phyloP scores from a whole-genome alignment of 148 eudicot genomes.

The Silene uniflora region DNA sequence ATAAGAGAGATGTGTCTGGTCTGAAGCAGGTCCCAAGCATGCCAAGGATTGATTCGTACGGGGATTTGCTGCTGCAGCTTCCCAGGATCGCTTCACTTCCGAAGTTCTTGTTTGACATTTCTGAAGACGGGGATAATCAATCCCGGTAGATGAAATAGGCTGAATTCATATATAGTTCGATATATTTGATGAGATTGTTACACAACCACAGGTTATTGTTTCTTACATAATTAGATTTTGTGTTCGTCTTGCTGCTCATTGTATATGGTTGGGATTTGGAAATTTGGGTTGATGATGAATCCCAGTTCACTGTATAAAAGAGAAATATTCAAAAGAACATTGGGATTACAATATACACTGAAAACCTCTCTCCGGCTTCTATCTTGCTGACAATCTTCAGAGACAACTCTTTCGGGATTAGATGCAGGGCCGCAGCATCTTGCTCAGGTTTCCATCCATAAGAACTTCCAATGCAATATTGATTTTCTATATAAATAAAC shows the following conservation, averaged over 20 bases:
- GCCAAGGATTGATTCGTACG: conserved; percentile 67
- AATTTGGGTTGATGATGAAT: conserved; percentile 59
- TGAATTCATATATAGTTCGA: no score
- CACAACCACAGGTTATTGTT: background rate
- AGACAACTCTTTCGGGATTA: no score
- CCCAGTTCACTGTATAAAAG: conserved; percentile 33
- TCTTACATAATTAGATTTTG: conserved; percentile 12
- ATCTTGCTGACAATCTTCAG: no score
- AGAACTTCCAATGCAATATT: no score
- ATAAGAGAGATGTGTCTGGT: conserved; percentile 20
- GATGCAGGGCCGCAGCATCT: no score
- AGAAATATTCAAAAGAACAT: background rate
- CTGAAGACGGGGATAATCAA: conserved; percentile 60
- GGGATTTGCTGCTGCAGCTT: conserved; percentile 58
- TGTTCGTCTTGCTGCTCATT: conserved; percentile 15
- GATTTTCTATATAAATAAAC: no score
- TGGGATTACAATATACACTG: no score
- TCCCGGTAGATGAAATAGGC: conserved; percentile 19
- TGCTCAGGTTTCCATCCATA: no score
- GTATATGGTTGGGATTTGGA: conserved; percentile 41
- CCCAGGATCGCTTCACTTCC: conserved; percentile 81
- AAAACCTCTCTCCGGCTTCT: no score
- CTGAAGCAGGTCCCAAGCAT: conserved; percentile 40
- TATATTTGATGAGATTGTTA: no score
- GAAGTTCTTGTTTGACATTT: conserved; percentile 60